Conservation (phyloP, 2,329 filamentous ascomycete species). For the Rutstroemia sp. region DNA sequence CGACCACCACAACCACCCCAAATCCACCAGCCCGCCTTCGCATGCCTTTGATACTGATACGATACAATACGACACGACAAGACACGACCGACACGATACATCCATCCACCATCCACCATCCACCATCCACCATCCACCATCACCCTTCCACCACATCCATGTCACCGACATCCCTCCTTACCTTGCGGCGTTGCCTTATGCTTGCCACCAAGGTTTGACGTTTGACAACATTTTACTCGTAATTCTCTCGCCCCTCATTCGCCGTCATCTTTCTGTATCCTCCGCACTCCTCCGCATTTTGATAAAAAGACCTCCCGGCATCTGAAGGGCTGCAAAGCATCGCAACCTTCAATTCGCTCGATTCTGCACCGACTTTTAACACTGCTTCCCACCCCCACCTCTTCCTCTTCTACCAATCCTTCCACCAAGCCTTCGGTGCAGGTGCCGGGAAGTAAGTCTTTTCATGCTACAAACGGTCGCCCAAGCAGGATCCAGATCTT, state of each 20-base stretch:
- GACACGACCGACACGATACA: no score
- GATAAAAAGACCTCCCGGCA: no score
- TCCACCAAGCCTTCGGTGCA: slow-evolving; percentile 10
- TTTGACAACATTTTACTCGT: no score
- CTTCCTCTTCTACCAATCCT: not conserved
- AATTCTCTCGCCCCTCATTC: not conserved
- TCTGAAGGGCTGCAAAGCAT: not conserved
- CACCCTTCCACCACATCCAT: not conserved
- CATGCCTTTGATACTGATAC: no score
- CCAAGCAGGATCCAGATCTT: not conserved
- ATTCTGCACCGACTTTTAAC: not conserved
- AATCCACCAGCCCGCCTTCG: no score
- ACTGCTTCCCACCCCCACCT: not conserved
- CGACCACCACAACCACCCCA: no score
- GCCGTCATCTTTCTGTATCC: not conserved
- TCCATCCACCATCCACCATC: no score
- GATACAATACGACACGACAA: no score
- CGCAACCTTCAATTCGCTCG: no score
- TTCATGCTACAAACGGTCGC: not conserved
- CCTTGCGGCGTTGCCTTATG: not conserved
- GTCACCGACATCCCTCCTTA: not conserved
- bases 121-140: no score
- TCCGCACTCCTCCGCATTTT: not conserved
- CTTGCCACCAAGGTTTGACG: not conserved
- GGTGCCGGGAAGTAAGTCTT: not conserved